These are phyloP conservation scores for Yamadazyma dendronema DNA, from an alignment of 1,139 yeast species.

Conservation along the genomic window DNA sequence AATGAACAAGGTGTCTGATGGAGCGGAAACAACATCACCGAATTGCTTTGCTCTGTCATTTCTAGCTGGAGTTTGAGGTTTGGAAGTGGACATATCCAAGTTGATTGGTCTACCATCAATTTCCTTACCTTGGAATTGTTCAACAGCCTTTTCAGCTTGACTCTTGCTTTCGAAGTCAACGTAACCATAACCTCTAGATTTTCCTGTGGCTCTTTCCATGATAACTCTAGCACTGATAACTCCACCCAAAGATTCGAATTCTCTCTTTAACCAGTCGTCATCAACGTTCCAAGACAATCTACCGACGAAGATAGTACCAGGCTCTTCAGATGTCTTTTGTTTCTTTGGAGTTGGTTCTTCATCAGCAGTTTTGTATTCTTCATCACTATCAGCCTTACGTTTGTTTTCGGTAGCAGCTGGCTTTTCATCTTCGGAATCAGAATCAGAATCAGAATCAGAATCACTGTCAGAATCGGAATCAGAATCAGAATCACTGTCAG, in stretches of 20 bases:
- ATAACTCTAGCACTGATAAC: slow-evolving; percentile 88
- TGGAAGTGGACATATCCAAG: slow-evolving; percentile 86
- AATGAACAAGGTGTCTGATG: slow-evolving; percentile 92
- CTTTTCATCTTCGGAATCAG: slow-evolving; percentile 25
- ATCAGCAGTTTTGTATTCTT: slow-evolving; percentile 23
- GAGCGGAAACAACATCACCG: slow-evolving; percentile 88
- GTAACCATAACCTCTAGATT: slow-evolving; percentile 97
- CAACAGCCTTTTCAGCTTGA: slow-evolving; percentile 85
- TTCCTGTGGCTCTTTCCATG: slow-evolving; percentile 87
- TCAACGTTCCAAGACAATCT: slow-evolving; percentile 97
- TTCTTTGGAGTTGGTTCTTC: slow-evolving; percentile 39
- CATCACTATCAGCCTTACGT: slow-evolving; percentile 34
- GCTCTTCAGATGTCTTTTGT: slow-evolving; percentile 45
- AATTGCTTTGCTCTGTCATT: slow-evolving; percentile 79
- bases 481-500: not conserved
- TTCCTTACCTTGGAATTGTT: slow-evolving; percentile 86
- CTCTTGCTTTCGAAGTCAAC: slow-evolving; percentile 83
- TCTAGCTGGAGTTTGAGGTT: slow-evolving; percentile 58
- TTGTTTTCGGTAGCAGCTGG: slow-evolving; percentile 21
- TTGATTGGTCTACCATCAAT: slow-evolving; percentile 96
- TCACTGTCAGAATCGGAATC: slow-evolving; percentile 22
- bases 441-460: slow-evolving; percentile 27
- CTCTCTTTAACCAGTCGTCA: slow-evolving; percentile 87
- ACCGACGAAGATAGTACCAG: slow-evolving; percentile 92
- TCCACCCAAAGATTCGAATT: slow-evolving; percentile 82